Base-by-base conservation (phyloP, 2,329 filamentous ascomycete species). In the Aureobasidium subglaciale region DNA sequence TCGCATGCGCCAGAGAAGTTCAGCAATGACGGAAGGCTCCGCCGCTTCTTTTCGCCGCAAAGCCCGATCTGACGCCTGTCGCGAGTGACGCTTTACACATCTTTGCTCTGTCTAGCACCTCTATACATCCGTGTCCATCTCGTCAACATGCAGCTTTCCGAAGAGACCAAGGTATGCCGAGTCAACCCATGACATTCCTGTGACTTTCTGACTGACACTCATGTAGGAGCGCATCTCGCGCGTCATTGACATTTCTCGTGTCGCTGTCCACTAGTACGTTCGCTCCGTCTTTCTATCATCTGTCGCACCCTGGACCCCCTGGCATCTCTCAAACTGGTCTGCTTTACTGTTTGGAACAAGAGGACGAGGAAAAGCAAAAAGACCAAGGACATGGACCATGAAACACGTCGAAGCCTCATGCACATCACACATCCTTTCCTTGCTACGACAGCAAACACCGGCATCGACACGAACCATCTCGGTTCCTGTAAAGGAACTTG, bases 221-320 rank as follows among this genome's bases (percentile, higher is more conserved):
- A 27, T 53, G 55, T 66, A 96, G 92, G 93, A 99, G 86, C 90
- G 93, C 80, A 96, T 99, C 75, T 86, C 88, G 68, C 92, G 91
- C 80, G 82, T 97, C 77, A 93, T 99, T 72, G 93, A 97, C 74
- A 78, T 96, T 71, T 93, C 90, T 60, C 85, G 91, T 68, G 86
- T 96, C 67, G 90, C 88, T 58, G 87, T 99, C 69, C 93, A 99
- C 78, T 99, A 97, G 90, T 95, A 83, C 63, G 87, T 70, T 25
- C 34, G 48, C n/a, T 54, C 25, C 18, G 9, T 50, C 38, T 15
- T 18, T 34, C 37, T 20, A 1, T 5, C 18, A 5, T 22, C 25
- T 24, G 25, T 4, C 10, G 1, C 18, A 4, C 11, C 18, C 20
- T 43, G 37, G 16, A 35, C 9, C 20, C 27, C 16, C 8, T 22